Percentiles rank a stretch among this genome's conserved stretches.
Evolutionary conservation across 495 filamentous ascomycete genomes (phyloP).

Genomic region (Lineolata rhizophorae): DNA sequence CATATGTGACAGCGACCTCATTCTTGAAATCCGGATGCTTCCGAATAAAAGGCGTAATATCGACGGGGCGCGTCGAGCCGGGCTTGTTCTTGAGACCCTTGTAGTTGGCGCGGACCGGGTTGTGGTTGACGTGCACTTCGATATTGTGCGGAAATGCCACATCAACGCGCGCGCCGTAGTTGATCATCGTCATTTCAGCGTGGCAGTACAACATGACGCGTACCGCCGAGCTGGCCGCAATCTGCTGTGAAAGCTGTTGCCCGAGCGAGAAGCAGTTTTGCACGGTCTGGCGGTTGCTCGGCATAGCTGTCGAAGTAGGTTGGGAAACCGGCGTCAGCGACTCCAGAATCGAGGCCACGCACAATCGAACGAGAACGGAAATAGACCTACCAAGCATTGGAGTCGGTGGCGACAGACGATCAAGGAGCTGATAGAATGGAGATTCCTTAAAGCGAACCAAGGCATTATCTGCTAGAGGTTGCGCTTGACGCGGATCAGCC

Average conservation of each 20-base stretch:
- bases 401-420: constrained; percentile 9
- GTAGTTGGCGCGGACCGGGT: constrained; percentile 70
- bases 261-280: constrained; percentile 27
- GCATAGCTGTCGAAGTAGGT: too few relatives aligned
- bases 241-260: constrained; percentile 23
- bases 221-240: constrained; percentile 29
- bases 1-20: constrained; percentile 68
- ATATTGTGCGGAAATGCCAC: constrained; percentile 80
- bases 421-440: constrained; percentile 18
- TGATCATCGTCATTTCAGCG: constrained; percentile 27
- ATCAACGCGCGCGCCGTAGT: constrained; percentile 34
- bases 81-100: constrained; percentile 89
- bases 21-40: constrained; percentile 46
- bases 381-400: constrained; percentile 14
- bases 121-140: constrained; percentile 74
- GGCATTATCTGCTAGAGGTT: too few relatives aligned
- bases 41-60: constrained; percentile 61
- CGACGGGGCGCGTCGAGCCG: constrained; percentile 76
- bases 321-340: constrained; percentile 18
- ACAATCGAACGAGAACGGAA: not conserved
- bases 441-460: too few relatives aligned
- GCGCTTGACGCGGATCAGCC: too few relatives aligned
- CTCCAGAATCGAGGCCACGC: constrained; percentile 7
- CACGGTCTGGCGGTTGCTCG: constrained; percentile 37
- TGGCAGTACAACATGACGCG: constrained; percentile 71